Evolutionary conservation across 768 basidiomycete species (phyloP), one percentile per base, ranked within the genome.

Genomic region (Mycena floridula): DNA sequence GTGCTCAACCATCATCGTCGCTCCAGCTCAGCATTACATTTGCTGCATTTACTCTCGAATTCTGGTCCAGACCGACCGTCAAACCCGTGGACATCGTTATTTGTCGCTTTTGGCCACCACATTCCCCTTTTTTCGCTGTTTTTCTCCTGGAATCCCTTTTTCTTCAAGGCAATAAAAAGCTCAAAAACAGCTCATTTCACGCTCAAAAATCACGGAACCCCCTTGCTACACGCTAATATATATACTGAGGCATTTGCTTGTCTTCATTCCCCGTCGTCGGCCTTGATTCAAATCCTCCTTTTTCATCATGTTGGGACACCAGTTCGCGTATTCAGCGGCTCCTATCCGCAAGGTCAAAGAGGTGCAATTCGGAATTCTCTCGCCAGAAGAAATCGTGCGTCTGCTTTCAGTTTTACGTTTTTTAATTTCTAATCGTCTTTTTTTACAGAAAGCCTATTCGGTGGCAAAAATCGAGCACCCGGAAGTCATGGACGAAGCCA

Each of bases 401-500:
- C 11, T 41, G 12, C 21, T 26, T 4, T 18, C 12, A 3, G 48
- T 44, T 48, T 45, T 45, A 54, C 40, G 8, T 25, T 11, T 24
- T 53, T 44, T 32, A 45, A 52, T 55, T 50, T 40, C 37, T 40
- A 44, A 62, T 28, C 9, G 39, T 23, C 42, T 37, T 46, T 58
- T 51, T 37, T 57, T 50, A 39, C 42, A 96, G 94, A 98, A 99
- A 92, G 95, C 94, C 20, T 89, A 91, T 66, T 96, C 93, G 12
- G 94, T 98, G 24, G 93, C 92, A 50, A 95, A 97, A 74, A 91
- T 98, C 56, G 96, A 98, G 70, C 85, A 92, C 72, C 93, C 94
- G 8, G 96, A 99, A 63, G 94, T 97, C 48, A 94, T 95, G 85
- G 96, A 99, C 56, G 96, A 99, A 63, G 68, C 83, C 16, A 89